Evolutionary conservation across 2,329 filamentous ascomycete genomes (phyloP), one percentile per base, ranked within the genome.

Genomic region (Xylariaceae sp.): DNA sequence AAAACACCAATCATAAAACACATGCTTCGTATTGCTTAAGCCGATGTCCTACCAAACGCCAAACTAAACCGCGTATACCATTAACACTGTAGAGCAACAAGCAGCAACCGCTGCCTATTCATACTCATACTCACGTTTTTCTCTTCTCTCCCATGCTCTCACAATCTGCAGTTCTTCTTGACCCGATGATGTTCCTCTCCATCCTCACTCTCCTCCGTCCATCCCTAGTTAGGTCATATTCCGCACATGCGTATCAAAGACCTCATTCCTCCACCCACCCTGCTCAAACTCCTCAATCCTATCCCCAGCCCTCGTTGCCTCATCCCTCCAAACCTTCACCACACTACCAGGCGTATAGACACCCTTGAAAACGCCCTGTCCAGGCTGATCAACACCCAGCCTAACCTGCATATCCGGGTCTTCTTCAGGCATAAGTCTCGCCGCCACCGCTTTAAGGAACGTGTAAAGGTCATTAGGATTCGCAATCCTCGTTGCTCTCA

Each of bases 331-430:
- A n/a, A 95, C 69, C 70, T 88, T 90, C 45, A 94, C 87, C 22
- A 96, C 73, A 67, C 90, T 96, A 0, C 90, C 91, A 0, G 92
- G 92, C 1, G 92, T 86, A 70, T 96, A 96, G 1, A 90, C 80
- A 4, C 87, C 89, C 58, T 83, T 83, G 73, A 97, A 97, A 0
- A 92, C 72, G 11, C 78, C 79, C 4, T 59, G 49, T 3, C 75
- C 75, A 6, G 75, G 74, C 56, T 72, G 64, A 19, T 80, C 78
- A 10, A 95, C 72, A 1, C 90, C 90, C 14, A 95, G 73, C 2
- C 87, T 75, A 1, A 85, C 76, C 56, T 94, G 86, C 1, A 95
- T 59, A 65, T 95, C 88, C 1, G 89, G 85, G 64, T 94, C 85
- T 1, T 87, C 80, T 11, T 77, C 80, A 0, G 87, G 87, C 39